Base-by-base conservation (phyloP, 31 red algal genomes). In the Odonthalia washingtoniensis region DNA sequence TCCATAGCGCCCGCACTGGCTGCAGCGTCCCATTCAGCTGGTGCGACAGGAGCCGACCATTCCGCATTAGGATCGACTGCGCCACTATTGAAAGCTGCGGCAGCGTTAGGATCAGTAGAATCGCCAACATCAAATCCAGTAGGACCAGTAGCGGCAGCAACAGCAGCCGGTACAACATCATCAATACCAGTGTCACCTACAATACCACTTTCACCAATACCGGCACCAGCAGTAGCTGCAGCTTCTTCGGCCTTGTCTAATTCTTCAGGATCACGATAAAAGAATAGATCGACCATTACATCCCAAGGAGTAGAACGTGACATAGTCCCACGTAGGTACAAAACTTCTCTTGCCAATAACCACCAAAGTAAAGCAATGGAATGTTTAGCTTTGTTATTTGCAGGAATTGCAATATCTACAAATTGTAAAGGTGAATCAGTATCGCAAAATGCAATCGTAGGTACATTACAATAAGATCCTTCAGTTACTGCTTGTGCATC, bases 231-330 rank as follows among this genome's bases (percentile, higher is more conserved):
- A 70, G 87, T n/a, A n/a, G n/a, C n/a, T n/a, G n/a, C n/a, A n/a
- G n/a, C 86, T 52, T 97, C 98, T 52, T 99, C 98, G 4, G 87
- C 87, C 89, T 99, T 97, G 38, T 95, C 85, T 43, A 97, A 69
- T 83, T 97, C 95, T 66, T 99, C 95, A 37, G 89, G 82, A 81
- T 99, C 95, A 57, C 97, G 92, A 81, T 99, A 97, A 61, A 99
- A 99, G 95, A 99, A 99, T 67, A 99, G 93, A 93, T 99, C 98
- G 6, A 99, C 98, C 92, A 95, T 97, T 21, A 99, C 98, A 72
- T 99, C 95, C 98, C 98, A 99, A 9, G 83, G 78, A 42, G 65
- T 40, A 16, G 77, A 36, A 30, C 95, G 89, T 24, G 75, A 66
- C 79, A 99, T 94, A 45, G 80, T 83, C 3, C 98, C 98, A 38